Evolutionary conservation across 306 rosid genomes (phyloP).

Genomic region (Vicia faba): DNA sequence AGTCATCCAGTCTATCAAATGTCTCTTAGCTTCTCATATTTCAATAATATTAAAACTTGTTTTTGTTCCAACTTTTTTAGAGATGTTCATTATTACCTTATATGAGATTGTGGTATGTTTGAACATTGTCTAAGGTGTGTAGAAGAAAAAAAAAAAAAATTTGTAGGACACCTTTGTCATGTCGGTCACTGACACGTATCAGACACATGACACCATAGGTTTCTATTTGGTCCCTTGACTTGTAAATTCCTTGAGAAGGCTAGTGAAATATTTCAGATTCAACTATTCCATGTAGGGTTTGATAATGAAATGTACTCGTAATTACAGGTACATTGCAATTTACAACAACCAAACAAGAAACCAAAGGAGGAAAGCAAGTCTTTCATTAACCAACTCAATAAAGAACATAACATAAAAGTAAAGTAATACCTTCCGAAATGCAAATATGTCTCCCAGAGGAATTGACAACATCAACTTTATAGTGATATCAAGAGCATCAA

Average conservation of each 20-base stretch:
- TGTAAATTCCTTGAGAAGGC: not conserved
- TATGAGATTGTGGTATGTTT: no score
- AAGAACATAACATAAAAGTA: conserved; percentile 12
- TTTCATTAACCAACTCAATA: conserved; percentile 7
- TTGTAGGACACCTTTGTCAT: not conserved
- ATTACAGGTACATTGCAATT: not conserved
- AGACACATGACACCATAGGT: not conserved
- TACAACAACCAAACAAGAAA: not conserved
- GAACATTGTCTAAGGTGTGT: no score
- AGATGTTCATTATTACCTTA: no score
- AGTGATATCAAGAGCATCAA: conserved; percentile 75
- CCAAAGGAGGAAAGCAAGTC: conserved; percentile 13
- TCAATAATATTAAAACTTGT: no score
- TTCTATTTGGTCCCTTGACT: not conserved
- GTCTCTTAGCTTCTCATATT: no score
- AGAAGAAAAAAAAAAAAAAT: not conserved
- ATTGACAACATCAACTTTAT: conserved; percentile 74
- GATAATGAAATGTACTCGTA: not conserved
- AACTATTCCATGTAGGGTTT: not conserved
- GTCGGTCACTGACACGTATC: no score
- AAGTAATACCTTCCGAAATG: conserved; percentile 75
- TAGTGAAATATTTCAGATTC: not conserved
- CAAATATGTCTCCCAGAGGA: conserved; percentile 80
- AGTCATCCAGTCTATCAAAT: no score
- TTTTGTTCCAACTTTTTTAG: no score